Evolutionary conservation across 345 rosid species (phyloP).

Genomic region (Nasturtium officinale): DNA sequence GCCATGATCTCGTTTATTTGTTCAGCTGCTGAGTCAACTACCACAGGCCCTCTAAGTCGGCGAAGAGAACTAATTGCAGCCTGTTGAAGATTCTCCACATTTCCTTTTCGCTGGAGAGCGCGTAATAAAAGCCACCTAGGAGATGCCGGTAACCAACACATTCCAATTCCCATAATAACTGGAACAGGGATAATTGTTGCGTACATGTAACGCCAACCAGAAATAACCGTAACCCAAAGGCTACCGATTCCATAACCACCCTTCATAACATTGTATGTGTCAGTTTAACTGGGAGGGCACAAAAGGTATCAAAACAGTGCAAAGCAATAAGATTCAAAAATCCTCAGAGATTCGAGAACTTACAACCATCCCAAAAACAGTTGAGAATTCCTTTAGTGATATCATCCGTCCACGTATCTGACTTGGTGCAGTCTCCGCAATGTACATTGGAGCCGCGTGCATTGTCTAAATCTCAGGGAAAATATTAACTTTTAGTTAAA

Average conservation of each 20-base stretch:
- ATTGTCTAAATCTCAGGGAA: constrained; percentile 62
- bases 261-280: constrained; percentile 50
- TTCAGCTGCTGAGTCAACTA: constrained; percentile 67
- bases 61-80: constrained; percentile 63
- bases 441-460: constrained; percentile 99
- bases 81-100: constrained; percentile 64
- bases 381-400: constrained; percentile 93
- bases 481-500: constrained; percentile 21
- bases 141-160: constrained; percentile 93
- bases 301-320: constrained; percentile 5
- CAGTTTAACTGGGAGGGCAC: constrained; percentile 13
- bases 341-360: constrained; percentile 49
- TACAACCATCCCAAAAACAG: constrained; percentile 99
- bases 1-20: constrained; percentile 76
- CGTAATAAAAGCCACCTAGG: constrained; percentile 93
- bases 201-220: constrained; percentile 99
- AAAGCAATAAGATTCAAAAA: constrained; percentile 7
- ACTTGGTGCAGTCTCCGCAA: constrained; percentile 96
- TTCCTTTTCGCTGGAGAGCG: constrained; percentile 77
- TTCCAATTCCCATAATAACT: constrained; percentile 87
- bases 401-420: constrained; percentile 87
- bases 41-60: constrained; percentile 73
- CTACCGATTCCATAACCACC: constrained; percentile 94
- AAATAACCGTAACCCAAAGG: constrained; percentile 65
- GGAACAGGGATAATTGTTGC: constrained; percentile 80